phyloP scores from a whole-genome alignment of 768 basidiomycete species.

The Boletellus emodensis region DNA sequence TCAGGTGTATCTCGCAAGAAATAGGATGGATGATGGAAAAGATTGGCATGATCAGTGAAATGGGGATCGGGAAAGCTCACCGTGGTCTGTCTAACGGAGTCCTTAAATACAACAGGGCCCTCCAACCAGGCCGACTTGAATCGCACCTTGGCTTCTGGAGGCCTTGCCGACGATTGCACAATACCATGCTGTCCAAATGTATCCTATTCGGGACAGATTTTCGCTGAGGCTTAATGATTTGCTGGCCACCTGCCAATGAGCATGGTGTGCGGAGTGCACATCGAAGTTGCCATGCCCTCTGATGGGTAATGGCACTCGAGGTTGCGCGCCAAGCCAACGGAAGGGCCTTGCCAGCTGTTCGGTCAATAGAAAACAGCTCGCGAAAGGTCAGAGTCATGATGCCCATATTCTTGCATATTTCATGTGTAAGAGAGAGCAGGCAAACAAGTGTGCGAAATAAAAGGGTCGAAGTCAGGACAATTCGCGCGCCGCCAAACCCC shows the following conservation, averaged over 20 bases:
- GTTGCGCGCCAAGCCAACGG: no score
- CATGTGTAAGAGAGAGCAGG: slow-evolving; percentile 12
- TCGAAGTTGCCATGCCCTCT: no score
- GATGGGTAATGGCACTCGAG: no score
- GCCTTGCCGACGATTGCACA: no score
- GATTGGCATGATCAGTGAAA: not conserved
- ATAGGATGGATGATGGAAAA: not conserved
- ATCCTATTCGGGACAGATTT: not conserved
- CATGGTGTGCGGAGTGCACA: slow-evolving; percentile 1
- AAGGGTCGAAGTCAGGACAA: slow-evolving; percentile 10
- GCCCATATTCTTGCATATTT: slow-evolving; percentile 19
- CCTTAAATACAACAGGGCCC: no score
- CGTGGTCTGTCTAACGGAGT: not conserved
- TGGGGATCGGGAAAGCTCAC: not conserved
- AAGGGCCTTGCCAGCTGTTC: no score
- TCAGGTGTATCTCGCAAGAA: not conserved
- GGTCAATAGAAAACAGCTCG: no score
- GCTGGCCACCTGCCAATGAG: not conserved
- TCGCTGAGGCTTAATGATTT: not conserved
- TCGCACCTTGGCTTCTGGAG: no score
- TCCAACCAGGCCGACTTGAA: no score
- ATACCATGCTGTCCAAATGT: no score
- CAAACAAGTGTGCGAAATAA: slow-evolving; percentile 12
- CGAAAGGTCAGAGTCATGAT: no score
- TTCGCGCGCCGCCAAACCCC: slow-evolving; percentile 12